phyloP scores from a whole-genome alignment of 495 filamentous ascomycete genomes.

The Penicillium lagena region DNA sequence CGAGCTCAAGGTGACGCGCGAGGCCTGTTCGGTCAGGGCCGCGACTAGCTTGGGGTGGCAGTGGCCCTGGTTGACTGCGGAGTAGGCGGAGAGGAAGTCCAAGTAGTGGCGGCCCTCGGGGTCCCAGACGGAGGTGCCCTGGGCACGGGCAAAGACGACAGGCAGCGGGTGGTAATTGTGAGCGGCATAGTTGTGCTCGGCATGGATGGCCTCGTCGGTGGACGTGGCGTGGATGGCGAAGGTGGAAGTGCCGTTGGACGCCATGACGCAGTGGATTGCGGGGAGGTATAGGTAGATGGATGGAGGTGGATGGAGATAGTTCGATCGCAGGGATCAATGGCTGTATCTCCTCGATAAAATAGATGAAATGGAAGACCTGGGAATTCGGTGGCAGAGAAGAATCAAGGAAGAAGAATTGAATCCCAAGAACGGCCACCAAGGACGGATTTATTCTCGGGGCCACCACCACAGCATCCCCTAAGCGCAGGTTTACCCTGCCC shows the following conservation, averaged over 20 bases:
- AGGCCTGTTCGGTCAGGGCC: constrained; percentile 84
- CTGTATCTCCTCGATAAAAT: neutral
- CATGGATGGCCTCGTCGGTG: constrained; percentile 68
- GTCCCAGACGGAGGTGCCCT: constrained; percentile 89
- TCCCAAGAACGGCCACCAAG: constrained; percentile 2
- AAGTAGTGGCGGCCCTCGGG: constrained; percentile 96
- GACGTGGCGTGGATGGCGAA: constrained; percentile 70
- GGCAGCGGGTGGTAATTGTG: constrained; percentile 99
- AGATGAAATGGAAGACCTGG: neutral
- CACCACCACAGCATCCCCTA: constrained; percentile 15
- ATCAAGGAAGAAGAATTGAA: neutral
- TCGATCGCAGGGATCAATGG: neutral
- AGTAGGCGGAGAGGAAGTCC: constrained; percentile 97
- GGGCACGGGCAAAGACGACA: constrained; percentile 77
- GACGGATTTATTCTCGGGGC: neutral
- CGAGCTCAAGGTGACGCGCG: constrained; percentile 85
- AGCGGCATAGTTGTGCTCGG: constrained; percentile 79
- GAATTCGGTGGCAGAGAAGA: constrained; percentile 4
- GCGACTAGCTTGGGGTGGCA: constrained; percentile 94
- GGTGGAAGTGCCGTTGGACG: constrained; percentile 26
- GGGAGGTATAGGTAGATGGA: constrained; percentile 2
- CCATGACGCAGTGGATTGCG: constrained; percentile 26
- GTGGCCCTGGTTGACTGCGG: constrained; percentile 96
- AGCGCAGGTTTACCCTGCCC: constrained; percentile 32
- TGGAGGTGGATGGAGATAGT: constrained; percentile 1